Conservation (phyloP, 2,329 filamentous ascomycete genomes). For the Phaeosphaeria sp. region DNA sequence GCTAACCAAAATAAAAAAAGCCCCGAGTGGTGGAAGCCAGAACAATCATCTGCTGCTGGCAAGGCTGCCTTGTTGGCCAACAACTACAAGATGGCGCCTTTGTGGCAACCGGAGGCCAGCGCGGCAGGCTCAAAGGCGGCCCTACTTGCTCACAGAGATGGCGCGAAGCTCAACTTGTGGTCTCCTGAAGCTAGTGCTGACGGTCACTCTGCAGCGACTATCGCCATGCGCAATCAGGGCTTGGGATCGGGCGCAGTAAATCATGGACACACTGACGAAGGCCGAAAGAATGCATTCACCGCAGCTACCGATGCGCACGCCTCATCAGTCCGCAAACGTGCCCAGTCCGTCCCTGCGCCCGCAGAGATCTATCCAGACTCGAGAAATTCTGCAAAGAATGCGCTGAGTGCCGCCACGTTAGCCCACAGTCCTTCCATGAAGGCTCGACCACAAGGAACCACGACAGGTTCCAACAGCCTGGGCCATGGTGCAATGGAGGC, state of each 20-base stretch:
- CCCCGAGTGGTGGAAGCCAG: conserved; percentile 70
- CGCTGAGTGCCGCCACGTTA: conserved; percentile 73
- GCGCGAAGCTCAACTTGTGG: conserved; percentile 60
- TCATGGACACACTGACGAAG: conserved; percentile 57
- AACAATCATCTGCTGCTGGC: conserved; percentile 62
- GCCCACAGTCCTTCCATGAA: conserved; percentile 61
- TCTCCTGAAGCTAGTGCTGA: conserved; percentile 56
- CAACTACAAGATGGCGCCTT: conserved; percentile 66
- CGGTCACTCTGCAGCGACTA: conserved; percentile 73
- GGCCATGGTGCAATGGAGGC: conserved; percentile 62
- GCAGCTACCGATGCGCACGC: conserved; percentile 81
- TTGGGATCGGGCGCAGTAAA: conserved; percentile 52
- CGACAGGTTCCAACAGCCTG: conserved; percentile 45
- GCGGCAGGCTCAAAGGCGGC: conserved; percentile 77
- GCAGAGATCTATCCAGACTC: conserved; percentile 61
- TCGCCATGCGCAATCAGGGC: conserved; percentile 66
- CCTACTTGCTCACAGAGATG: conserved; percentile 65
- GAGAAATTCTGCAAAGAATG: conserved; percentile 68
- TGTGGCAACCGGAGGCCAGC: conserved; percentile 69
- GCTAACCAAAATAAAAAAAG: conserved; percentile 74
- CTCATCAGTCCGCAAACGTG: conserved; percentile 61
- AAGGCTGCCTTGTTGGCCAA: conserved; percentile 65
- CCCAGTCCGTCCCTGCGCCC: conserved; percentile 64
- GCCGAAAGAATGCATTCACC: conserved; percentile 69
- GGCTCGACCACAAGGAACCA: conserved; percentile 21